phyloP scores from a whole-genome alignment of 768 basidiomycete species.

The Agaricus subrufescens region DNA sequence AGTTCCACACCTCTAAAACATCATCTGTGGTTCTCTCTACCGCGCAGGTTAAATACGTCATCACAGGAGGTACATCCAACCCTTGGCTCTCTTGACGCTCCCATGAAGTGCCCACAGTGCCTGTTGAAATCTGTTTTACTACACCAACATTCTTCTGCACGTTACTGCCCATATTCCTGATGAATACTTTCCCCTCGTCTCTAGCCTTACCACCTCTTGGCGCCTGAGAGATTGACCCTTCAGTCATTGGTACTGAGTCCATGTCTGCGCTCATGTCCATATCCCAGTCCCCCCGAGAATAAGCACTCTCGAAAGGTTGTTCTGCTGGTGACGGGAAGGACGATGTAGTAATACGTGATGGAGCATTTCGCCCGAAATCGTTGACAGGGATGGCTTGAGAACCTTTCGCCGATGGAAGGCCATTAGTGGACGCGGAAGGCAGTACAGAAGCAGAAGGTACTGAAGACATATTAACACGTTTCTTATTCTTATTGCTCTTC shows the following conservation, averaged over 20 bases:
- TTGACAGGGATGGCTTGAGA: constrained; percentile 18
- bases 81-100: constrained; percentile 21
- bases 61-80: constrained; percentile 54
- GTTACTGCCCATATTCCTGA: constrained; percentile 69
- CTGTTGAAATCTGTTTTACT: constrained; percentile 50
- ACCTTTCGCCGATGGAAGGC: constrained; percentile 29
- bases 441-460: constrained; percentile 20
- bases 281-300: constrained; percentile 18
- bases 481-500: constrained; percentile 57
- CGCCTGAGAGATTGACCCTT: constrained; percentile 29
- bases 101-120: constrained; percentile 12
- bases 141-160: constrained; percentile 41
- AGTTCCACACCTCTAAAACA: constrained; percentile 74
- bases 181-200: constrained; percentile 34
- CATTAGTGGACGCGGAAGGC: constrained; percentile 19
- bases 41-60: constrained; percentile 53
- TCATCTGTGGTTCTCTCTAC: constrained; percentile 62
- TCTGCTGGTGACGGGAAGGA: constrained; percentile 46
- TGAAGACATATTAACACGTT: constrained; percentile 34
- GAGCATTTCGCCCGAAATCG: constrained; percentile 18
- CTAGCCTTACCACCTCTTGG: constrained; percentile 40
- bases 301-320: constrained; percentile 39
- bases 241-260: constrained; percentile 47
- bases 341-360: constrained; percentile 17
- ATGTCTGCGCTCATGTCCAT: constrained; percentile 50